Evolutionary conservation across 495 filamentous ascomycete genomes (phyloP), one percentile per base, ranked within the genome.

Genomic region (Penicillium soppii): DNA sequence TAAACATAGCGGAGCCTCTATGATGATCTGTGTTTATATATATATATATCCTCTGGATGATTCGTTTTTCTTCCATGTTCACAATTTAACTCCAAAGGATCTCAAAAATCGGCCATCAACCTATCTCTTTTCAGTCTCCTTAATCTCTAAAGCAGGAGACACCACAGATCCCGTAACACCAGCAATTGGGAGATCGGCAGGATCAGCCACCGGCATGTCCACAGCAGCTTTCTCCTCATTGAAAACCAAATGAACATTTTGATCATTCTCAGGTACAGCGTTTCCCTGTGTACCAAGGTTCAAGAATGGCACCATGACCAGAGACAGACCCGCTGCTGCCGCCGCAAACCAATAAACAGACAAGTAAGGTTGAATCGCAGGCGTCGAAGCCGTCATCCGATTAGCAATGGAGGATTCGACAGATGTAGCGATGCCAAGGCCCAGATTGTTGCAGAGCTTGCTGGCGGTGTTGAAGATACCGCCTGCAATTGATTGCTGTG

Each of bases 391-490:
- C 1, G 54, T 59, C 57, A 61, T 56, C 40, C 55, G 33, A 37
- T 50, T 46, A 1, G 48, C 36, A 0, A 70, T 37, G 0, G 67
- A 53, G 36, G 49, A 58, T 15, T 57, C 49, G 13, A 70, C 43
- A 5, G 65, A 67, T 2, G 67, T 70, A 4, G 67, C 53, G 17
- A 70, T 62, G 1, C 67, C 67, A 23, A 70, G 62, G 2, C 65
- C 62, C 3, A 70, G 45, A 19, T 66, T 70, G 16, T 55, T 63
- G 37, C 66, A 64, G 9, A 71, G 41, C 38, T 69, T 73, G 50
- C 54, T 68, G 19, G 65, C 64, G 0, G 70, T 71, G 21, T 70
- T 68, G 53, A 73, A 70, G 19, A 73, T 71, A 5, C 68, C 66
- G 2, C 68, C 68, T 2, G 68, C 68, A 17, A 71, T 62, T 7